phyloP scores from a whole-genome alignment of 768 basidiomycete species.

The Calocybe cyanea region DNA sequence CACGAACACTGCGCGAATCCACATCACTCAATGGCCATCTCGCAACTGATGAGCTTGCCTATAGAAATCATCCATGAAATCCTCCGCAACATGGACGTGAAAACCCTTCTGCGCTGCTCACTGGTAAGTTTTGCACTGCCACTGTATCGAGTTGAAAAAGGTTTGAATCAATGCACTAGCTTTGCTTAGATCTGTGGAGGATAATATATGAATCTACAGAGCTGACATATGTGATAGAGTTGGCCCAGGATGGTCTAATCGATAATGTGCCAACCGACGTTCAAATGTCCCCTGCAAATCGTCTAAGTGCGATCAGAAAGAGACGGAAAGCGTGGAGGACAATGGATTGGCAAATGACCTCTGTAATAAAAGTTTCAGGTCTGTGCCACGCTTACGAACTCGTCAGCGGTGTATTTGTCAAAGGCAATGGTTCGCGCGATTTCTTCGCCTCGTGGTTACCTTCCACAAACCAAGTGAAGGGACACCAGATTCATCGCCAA shows the following conservation, averaged over 20 bases:
- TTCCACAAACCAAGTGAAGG: constrained; percentile 13
- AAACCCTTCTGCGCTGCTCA: not conserved
- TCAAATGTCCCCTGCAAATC: constrained; percentile 15
- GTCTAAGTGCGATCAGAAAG: constrained; percentile 16
- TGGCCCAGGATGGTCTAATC: constrained; percentile 34
- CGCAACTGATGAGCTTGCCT: not conserved
- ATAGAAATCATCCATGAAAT: not conserved
- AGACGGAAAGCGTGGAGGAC: constrained; percentile 22
- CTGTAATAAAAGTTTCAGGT: constrained; percentile 14
- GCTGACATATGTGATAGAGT: constrained; percentile 35
- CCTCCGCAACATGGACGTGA: not conserved
- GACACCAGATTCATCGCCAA: constrained; percentile 18
- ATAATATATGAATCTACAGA: constrained; percentile 21
- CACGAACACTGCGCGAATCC: no score
- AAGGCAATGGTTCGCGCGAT: constrained; percentile 24
- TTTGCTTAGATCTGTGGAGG: constrained; percentile 25
- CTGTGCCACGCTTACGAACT: constrained; percentile 50
- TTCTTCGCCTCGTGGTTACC: constrained; percentile 24
- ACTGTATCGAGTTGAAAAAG: not conserved
- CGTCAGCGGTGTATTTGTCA: constrained; percentile 55
- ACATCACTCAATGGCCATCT: no score
- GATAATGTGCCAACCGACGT: constrained; percentile 6
- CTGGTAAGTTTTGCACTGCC: not conserved
- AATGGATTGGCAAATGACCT: constrained; percentile 17
- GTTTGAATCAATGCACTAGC: constrained; percentile 18